Conservation (phyloP, 176 grass and related monocot genomes). For the Aechmea fasciata region DNA sequence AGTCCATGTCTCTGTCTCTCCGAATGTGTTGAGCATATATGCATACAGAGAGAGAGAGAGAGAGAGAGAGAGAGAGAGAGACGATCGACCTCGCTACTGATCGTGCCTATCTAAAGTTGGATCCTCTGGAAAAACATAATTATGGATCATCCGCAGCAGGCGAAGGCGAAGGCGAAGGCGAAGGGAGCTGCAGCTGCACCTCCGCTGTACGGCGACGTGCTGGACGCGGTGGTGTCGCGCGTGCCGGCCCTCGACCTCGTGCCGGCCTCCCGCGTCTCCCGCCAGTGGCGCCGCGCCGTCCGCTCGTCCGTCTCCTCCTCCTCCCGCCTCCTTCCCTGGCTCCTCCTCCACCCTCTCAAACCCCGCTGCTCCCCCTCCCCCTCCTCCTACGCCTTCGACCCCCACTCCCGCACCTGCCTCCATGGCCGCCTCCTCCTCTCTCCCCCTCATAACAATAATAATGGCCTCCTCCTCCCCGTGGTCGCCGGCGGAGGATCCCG, state of each 20-base stretch:
- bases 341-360: slow-evolving; percentile 8
- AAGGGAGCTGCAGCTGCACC: too few relatives aligned
- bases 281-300: slow-evolving; percentile 21
- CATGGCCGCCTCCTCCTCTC: not conserved
- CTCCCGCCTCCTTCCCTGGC: not conserved
- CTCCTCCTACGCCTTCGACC: slow-evolving; percentile 12
- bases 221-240: slow-evolving; percentile 26
- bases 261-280: slow-evolving; percentile 18
- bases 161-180: too few relatives aligned
- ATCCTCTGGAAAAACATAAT: too few relatives aligned
- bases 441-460: too few relatives aligned
- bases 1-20: too few relatives aligned
- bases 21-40: too few relatives aligned
- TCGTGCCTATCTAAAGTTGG: too few relatives aligned
- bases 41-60: too few relatives aligned
- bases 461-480: not conserved
- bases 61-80: too few relatives aligned
- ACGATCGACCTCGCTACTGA: too few relatives aligned
- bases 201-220: slow-evolving; percentile 23
- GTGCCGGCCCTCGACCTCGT: slow-evolving; percentile 22
- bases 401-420: not conserved
- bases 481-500: slow-evolving; percentile 18
- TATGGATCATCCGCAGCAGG: too few relatives aligned
- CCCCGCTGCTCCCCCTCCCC: slow-evolving; percentile 9
- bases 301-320: slow-evolving; percentile 7